These are phyloP conservation scores for Oidiodendron maius DNA, from an alignment of 495 filamentous ascomycete genomes.

Conservation along the genomic window DNA sequence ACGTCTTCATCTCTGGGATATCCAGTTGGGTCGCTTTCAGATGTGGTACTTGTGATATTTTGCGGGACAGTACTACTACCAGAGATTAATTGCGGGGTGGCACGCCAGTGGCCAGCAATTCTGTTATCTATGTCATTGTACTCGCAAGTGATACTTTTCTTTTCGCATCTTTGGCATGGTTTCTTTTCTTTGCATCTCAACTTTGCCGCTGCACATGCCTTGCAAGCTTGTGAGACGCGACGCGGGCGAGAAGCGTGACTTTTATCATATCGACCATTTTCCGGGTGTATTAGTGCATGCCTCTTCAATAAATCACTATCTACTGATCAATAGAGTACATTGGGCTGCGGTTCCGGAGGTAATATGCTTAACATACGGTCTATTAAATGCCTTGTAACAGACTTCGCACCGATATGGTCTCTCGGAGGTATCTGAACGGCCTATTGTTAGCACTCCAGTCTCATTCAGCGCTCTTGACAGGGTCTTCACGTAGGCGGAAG, in stretches of 20 bases:
- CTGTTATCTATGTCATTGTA: too few relatives aligned
- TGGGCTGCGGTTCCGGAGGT: too few relatives aligned
- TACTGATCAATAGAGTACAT: too few relatives aligned
- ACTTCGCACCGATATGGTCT: slow-evolving; percentile 32
- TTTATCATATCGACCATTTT: neutral
- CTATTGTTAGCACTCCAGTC: too few relatives aligned
- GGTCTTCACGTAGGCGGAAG: too few relatives aligned
- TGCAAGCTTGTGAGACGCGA: slow-evolving; percentile 46
- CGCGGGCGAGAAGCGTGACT: neutral
- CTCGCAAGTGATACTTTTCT: slow-evolving; percentile 13
- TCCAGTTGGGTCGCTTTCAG: neutral
- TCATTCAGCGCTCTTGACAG: too few relatives aligned
- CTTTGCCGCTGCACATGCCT: slow-evolving; percentile 47
- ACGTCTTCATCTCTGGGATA: neutral
- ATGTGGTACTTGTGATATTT: neutral
- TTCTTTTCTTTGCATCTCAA: slow-evolving; percentile 50
- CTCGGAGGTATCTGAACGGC: slow-evolving; percentile 35
- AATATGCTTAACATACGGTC: too few relatives aligned
- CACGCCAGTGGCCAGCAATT: too few relatives aligned
- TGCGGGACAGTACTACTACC: too few relatives aligned
- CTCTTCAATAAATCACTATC: slow-evolving; percentile 18
- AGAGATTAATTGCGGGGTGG: too few relatives aligned
- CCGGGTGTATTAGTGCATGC: slow-evolving; percentile 9
- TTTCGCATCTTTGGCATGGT: slow-evolving; percentile 47
- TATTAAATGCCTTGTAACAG: slow-evolving; percentile 12